Base-by-base conservation (phyloP, 805 yeast genomes). In the Wilhelminamyces savonicus region DNA sequence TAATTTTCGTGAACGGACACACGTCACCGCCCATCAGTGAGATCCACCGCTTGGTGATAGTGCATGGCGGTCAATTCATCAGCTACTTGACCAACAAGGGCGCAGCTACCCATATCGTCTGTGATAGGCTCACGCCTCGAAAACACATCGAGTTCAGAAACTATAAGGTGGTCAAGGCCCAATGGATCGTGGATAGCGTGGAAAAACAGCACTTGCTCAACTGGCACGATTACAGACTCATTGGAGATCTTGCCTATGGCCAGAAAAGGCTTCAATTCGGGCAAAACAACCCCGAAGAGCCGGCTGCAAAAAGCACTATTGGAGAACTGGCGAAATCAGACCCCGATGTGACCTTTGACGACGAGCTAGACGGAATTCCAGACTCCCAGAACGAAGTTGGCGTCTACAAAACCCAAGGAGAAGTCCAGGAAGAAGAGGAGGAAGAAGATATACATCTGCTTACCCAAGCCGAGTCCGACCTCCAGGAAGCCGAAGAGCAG, bases 1-100 rank as follows among this genome's bases (percentile, higher is more conserved):
- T 63, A 1, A 66, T 90, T 4, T 78, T 82, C 51, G 86, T 90
- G n/a, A 88, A 87, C 46, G 98, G 98, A 1, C 76, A 82, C 45
- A 90, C 97, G 0, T 59, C 56, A 3, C 97, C 97, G 0, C 75
- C 88, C n/a, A 70, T 86, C 11, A 58, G 71, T 24, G 80, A 75
- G 36, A 57, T 92, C 18, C 90, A 83, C 44, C 70, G 78, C 32
- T 43, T 85, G 41, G 77, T 90, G 2, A 73, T 83, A 2, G 41
- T 75, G 7, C 71, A 88, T 53, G 97, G 97, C 1, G 98, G 98
- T 0, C 66, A 59, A 29, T 84, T 82, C 37, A 48, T 80, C 14
- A 81, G 80, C 37, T 78, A 74, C 54, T 53, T 90, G 24, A 66
- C 74, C 4, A 76, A 80, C 4, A 88, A 88, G 49, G 70, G 81